A percentile compares a stretch with the other conserved stretches of the same genome.
phyloP scores from a whole-genome alignment of 371 early-diverging fungal species.

The Mucor ambiguus region DNA sequence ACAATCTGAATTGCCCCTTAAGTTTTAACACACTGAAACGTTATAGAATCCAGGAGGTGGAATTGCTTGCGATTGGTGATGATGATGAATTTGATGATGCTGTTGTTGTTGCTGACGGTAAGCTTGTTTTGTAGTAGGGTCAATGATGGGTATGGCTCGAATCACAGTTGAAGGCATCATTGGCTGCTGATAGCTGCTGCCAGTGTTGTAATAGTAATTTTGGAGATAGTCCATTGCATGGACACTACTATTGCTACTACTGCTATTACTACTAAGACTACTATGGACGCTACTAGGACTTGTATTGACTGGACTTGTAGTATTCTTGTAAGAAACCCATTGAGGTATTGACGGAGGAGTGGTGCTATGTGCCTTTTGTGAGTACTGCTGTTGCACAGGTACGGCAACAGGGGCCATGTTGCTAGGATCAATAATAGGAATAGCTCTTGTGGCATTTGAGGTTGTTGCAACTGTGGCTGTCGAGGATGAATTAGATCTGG shows the following conservation, averaged over 20 bases:
- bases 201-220: neutral
- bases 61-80: conserved; percentile 4
- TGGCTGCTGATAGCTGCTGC: neutral
- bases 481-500: conserved; percentile 4
- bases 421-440: conserved; percentile 48
- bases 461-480: neutral
- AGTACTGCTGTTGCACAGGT: conserved; percentile 10
- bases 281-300: conserved; percentile 6
- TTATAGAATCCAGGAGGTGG: conserved; percentile 24
- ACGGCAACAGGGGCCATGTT: conserved; percentile 46
- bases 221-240: neutral
- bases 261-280: neutral
- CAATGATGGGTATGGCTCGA: conserved; percentile 15
- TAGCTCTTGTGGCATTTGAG: conserved; percentile 21
- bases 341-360: conserved; percentile 14
- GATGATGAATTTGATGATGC: neutral
- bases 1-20: neutral
- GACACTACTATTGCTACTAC: neutral
- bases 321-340: conserved; percentile 12
- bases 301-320: neutral
- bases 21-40: conserved; percentile 15
- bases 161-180: neutral
- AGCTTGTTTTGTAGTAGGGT: conserved; percentile 16
- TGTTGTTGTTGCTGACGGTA: conserved; percentile 12
- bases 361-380: neutral